Percentiles rank a stretch among this genome's conserved stretches.
Evolutionary conservation across 2,329 filamentous ascomycete species (phyloP).

Genomic region (Penicillium freii): DNA sequence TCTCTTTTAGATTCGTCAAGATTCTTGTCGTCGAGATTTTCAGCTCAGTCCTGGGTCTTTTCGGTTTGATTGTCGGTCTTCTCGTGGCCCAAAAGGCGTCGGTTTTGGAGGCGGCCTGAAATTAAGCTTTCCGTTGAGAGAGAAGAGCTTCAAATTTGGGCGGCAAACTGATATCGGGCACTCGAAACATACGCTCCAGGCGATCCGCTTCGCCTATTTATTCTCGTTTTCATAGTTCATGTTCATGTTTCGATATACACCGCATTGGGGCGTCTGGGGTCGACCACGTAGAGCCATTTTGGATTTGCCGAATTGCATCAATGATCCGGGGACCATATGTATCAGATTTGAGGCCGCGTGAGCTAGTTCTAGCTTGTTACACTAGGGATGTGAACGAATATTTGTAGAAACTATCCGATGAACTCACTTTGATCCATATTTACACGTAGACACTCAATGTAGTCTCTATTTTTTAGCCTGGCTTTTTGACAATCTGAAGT

Average conservation of each 20-base stretch:
- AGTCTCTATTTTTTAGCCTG: not conserved
- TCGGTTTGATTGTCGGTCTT: slow-evolving; percentile 92
- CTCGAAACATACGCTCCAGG: slow-evolving; percentile 8
- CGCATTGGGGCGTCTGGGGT: slow-evolving; percentile 41
- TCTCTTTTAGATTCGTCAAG: slow-evolving; percentile 79
- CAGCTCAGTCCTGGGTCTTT: slow-evolving; percentile 93
- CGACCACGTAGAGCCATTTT: slow-evolving; percentile 30
- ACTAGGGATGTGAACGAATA: slow-evolving; percentile 24
- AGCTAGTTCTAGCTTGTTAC: slow-evolving; percentile 7
- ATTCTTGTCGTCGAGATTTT: slow-evolving; percentile 99
- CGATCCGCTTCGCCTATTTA: slow-evolving; percentile 20
- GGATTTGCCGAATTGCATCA: slow-evolving; percentile 29
- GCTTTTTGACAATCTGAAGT: not conserved
- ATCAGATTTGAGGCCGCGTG: slow-evolving; percentile 6
- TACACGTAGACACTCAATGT: not conserved
- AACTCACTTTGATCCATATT: not conserved
- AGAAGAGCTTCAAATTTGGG: slow-evolving; percentile 18
- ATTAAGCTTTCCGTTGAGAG: not conserved
- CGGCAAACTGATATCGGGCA: slow-evolving; percentile 13
- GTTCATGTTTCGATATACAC: slow-evolving; percentile 35
- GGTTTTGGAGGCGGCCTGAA: slow-evolving; percentile 57
- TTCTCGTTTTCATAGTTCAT: slow-evolving; percentile 23
- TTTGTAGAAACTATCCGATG: slow-evolving; percentile 19
- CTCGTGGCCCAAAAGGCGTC: slow-evolving; percentile 79
- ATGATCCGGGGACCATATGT: slow-evolving; percentile 26